phyloP scores from a whole-genome alignment of 2,329 filamentous ascomycete species.

The Epicoccum sorghinum region DNA sequence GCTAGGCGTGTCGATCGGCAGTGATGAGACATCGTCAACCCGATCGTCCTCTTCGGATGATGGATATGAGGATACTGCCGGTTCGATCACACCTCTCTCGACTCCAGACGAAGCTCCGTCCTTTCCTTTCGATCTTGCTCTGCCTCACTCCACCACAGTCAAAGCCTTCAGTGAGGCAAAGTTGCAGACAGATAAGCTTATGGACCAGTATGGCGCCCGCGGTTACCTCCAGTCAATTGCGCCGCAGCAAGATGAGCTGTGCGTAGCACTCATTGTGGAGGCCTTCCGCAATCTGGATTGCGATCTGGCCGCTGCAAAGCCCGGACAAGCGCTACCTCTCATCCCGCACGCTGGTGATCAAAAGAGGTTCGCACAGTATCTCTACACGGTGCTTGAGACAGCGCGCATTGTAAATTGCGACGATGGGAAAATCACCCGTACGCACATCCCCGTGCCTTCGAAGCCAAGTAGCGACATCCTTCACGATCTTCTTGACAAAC shows the following conservation, averaged over 20 bases:
- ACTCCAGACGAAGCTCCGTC: background rate
- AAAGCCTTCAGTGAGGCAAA: background rate
- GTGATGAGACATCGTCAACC: background rate
- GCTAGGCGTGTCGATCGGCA: background rate
- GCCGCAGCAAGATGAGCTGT: constrained; percentile 30
- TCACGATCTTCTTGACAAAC: constrained; percentile 30
- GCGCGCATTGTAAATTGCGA: constrained; percentile 10
- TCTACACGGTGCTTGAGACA: constrained; percentile 24
- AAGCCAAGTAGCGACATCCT: constrained; percentile 23
- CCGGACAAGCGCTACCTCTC: constrained; percentile 9
- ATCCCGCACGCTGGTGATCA: constrained; percentile 16
- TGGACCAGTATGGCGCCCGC: background rate
- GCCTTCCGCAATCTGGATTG: constrained; percentile 32
- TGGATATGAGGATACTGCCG: background rate
- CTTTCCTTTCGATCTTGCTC: background rate
- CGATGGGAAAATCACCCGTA: constrained; percentile 2
- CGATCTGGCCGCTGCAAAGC: constrained; percentile 10
- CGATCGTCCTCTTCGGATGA: background rate
- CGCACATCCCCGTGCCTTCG: background rate
- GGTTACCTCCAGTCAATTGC: constrained; percentile 14
- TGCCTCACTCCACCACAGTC: background rate
- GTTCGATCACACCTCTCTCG: background rate
- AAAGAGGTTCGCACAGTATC: constrained; percentile 19
- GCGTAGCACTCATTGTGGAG: constrained; percentile 32
- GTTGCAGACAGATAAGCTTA: constrained; percentile 6